phyloP scores from a whole-genome alignment of 345 rosid species.

The Hypericum androsaemum region DNA sequence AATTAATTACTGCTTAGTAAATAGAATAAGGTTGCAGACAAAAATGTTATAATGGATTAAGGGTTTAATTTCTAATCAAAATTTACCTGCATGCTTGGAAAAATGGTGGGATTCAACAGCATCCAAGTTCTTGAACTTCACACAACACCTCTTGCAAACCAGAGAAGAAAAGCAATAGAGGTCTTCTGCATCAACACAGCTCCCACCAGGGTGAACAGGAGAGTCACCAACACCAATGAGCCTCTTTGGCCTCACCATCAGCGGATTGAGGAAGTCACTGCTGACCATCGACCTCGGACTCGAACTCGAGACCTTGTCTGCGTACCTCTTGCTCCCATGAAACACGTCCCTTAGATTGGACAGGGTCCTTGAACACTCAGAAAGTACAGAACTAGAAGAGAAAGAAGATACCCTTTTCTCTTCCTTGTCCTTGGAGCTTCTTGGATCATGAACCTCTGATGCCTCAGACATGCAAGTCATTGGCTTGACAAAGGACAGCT shows the following conservation, averaged over 20 bases:
- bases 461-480: too few relatives aligned
- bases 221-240: neutral
- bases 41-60: neutral
- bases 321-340: conserved; percentile 27
- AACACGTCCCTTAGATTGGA: conserved; percentile 32
- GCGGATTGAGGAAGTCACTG: conserved; percentile 22
- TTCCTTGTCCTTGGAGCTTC: conserved; percentile 13
- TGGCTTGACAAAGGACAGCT: too few relatives aligned
- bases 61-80: neutral
- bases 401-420: neutral
- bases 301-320: conserved; percentile 16
- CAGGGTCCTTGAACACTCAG: conserved; percentile 32
- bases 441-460: too few relatives aligned
- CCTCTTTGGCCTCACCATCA: conserved; percentile 24
- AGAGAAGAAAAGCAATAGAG: conserved; percentile 13
- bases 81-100: conserved; percentile 52
- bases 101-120: conserved; percentile 48
- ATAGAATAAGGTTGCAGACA: too few relatives aligned
- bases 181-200: conserved; percentile 8
- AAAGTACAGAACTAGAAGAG: too few relatives aligned
- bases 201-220: conserved; percentile 4
- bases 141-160: conserved; percentile 41
- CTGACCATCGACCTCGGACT: conserved; percentile 44
- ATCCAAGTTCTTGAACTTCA: conserved; percentile 31
- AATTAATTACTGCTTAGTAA: too few relatives aligned